phyloP scores from a whole-genome alignment of 352 stramenopile genomes.

The Pythium sukuiense region DNA sequence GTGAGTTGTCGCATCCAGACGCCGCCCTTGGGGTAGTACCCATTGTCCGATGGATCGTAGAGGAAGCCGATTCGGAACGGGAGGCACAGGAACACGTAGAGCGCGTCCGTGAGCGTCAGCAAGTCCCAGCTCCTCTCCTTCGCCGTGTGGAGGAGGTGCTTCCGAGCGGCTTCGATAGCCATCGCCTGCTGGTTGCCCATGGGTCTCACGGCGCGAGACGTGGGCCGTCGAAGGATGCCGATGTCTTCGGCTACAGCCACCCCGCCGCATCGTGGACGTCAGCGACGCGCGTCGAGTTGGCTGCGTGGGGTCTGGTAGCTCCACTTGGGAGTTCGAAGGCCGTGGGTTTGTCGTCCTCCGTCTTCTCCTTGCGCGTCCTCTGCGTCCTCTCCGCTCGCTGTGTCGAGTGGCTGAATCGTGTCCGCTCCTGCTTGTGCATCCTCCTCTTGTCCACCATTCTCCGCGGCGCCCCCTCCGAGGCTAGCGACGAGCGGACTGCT shows the following conservation, averaged over 20 bases:
- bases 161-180: background rate
- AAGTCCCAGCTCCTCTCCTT: background rate
- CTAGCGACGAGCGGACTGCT: background rate
- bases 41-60: conserved; percentile 35
- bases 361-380: background rate
- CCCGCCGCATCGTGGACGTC: conserved; percentile 3
- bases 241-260: background rate
- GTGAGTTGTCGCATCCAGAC: conserved; percentile 28
- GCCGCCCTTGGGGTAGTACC: background rate
- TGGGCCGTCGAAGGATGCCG: background rate
- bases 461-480: background rate
- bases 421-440: background rate
- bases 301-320: background rate
- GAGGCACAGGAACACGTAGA: conserved; percentile 33
- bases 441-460: background rate
- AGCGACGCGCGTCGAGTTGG: conserved; percentile 2
- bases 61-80: conserved; percentile 41
- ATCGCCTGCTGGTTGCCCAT: background rate
- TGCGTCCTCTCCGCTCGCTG: background rate
- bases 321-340: conserved; percentile 15
- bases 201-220: background rate
- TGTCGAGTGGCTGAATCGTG: background rate
- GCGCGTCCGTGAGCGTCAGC: conserved; percentile 25
- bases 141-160: background rate
- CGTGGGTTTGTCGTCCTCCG: background rate